Base-by-base conservation (phyloP, 305 asterid genomes). In the Nicotiana rustica region DNA sequence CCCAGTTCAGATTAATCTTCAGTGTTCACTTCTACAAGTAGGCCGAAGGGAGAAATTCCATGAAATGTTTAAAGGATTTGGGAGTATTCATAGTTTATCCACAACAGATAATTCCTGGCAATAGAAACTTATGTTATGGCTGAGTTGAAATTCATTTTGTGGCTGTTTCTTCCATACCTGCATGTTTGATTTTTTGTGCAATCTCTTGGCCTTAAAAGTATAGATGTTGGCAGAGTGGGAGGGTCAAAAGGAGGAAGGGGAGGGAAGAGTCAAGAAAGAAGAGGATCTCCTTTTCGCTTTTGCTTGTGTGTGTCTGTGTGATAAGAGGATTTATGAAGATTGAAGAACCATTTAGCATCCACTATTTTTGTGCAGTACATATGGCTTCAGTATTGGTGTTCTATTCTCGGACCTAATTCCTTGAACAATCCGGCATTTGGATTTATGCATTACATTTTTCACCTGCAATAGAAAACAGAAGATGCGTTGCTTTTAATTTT, bases 231-330 rank as follows among this genome's bases (percentile, higher is more conserved):
- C 31, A 18, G 44, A 21, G 79, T 7, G 36, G 79, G 33, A n/a
- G 64, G 14, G 61, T 10, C 10, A 41, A 41, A 41, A 41, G 47
- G 47, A 41, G 47, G 47, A 41, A 41, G 47, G 44, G 62, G 8
- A 15, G 62, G 65, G 10, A 52, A 15, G 65, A 44, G 31, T 75
- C 29, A 29, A 52, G 65, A 75, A 52, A 52, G 80, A 75, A 31
- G 61, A 52, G 10, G 57, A 10, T 4, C 57, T 52, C 15, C 65
- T 29, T 75, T 75, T 8, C 29, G 10, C 29, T 75, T 75, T 75
- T 15, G 29, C 47, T 75, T 52, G 65, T 75, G 79, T 59, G 29
- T 73, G 79, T 52, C 47, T 75, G 79, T 59, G 25, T 49, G 64
- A 49, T 21, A 15, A 29, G 1, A 52, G 47, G 80, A 75, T 75